Percentiles rank a stretch among this genome's conserved stretches.
phyloP scores from a whole-genome alignment of 2,329 filamentous ascomycete species.

The Ascosphaera apis region DNA sequence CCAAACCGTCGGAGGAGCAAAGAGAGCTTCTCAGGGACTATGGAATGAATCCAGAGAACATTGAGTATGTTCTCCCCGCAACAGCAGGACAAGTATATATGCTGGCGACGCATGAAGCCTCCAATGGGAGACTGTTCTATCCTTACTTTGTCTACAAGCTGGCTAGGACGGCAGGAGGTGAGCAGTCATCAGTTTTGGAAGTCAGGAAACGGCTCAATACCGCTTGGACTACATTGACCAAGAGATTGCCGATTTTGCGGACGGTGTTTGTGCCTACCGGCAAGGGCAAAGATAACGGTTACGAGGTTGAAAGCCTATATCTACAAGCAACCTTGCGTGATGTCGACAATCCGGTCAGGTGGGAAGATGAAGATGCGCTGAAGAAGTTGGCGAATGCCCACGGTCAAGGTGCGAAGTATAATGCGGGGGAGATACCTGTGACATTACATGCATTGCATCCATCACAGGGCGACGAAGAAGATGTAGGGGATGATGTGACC shows the following conservation, averaged over 20 bases:
- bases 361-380: slow-evolving; percentile 6
- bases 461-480: background rate
- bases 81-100: slow-evolving; percentile 63
- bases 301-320: slow-evolving; percentile 27
- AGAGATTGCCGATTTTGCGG: slow-evolving; percentile 39
- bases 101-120: slow-evolving; percentile 52
- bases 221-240: slow-evolving; percentile 40
- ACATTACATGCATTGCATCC: background rate
- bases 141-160: slow-evolving; percentile 44
- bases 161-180: slow-evolving; percentile 6
- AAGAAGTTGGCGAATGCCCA: slow-evolving; percentile 7
- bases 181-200: slow-evolving; percentile 6
- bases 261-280: slow-evolving; percentile 38
- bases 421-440: background rate
- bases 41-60: slow-evolving; percentile 20
- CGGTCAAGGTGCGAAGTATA: background rate
- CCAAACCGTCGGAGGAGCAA: too few species aligned
- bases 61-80: slow-evolving; percentile 41
- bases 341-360: slow-evolving; percentile 13
- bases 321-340: slow-evolving; percentile 37
- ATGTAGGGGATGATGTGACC: background rate
- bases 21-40: slow-evolving; percentile 7
- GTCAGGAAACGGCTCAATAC: slow-evolving; percentile 21
- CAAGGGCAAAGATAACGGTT: background rate
- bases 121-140: slow-evolving; percentile 45